phyloP scores from a whole-genome alignment of 2,329 filamentous ascomycete species.

The Hymenoscyphus fraxineus region DNA sequence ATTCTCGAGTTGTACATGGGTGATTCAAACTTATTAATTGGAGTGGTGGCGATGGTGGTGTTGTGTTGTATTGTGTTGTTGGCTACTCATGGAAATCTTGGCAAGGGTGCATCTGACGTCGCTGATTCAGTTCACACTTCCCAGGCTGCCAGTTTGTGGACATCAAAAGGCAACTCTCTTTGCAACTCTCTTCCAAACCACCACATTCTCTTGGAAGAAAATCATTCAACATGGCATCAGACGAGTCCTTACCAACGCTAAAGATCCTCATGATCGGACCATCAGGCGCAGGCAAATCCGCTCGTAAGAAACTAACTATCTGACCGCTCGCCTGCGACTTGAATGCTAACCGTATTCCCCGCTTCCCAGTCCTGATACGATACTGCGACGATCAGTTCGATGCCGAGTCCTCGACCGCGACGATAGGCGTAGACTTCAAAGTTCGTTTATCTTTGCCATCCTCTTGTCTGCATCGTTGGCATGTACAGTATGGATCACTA shows the following conservation, averaged over 20 bases:
- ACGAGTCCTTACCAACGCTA: constrained; percentile 46
- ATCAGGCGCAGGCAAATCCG: constrained; percentile 53
- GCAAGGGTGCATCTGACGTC: constrained; percentile 21
- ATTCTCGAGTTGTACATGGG: not conserved
- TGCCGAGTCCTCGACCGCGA: constrained; percentile 50
- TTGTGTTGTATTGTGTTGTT: constrained; percentile 1
- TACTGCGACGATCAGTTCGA: constrained; percentile 58
- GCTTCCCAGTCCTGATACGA: constrained; percentile 45
- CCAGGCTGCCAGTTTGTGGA: not conserved
- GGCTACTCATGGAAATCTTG: constrained; percentile 12
- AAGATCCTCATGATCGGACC: constrained; percentile 55
- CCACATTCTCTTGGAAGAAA: constrained; percentile 17
- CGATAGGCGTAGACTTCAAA: constrained; percentile 56
- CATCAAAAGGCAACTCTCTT: not conserved
- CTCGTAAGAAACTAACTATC: constrained; percentile 39
- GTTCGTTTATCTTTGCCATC: constrained; percentile 33
- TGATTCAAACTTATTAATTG: constrained; percentile 10
- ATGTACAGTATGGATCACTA: not conserved
- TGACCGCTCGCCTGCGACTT: not conserved
- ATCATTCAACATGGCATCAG: constrained; percentile 39
- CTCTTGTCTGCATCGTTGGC: not conserved
- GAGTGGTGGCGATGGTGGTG: not conserved
- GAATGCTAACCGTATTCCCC: constrained; percentile 9
- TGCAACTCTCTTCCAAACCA: not conserved
- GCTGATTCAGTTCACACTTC: constrained; percentile 13